Evolutionary conservation across 768 basidiomycete species (phyloP).

Genomic region (Amanita fuliginea): DNA sequence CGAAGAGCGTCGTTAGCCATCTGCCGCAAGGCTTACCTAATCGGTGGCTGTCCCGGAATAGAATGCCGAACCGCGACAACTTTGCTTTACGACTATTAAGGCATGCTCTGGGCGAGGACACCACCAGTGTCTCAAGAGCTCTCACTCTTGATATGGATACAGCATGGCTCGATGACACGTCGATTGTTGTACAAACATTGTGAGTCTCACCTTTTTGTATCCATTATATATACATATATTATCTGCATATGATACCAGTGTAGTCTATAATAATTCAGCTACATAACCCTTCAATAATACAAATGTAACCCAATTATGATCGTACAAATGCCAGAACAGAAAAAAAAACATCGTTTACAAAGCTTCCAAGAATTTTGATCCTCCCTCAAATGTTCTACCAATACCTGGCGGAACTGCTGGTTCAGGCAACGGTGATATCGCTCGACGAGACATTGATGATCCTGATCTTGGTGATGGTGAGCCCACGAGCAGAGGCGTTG

Average conservation of each 20-base stretch:
- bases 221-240: neutral
- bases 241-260: neutral
- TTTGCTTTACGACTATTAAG: constrained; percentile 50
- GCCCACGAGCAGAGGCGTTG: constrained; percentile 10
- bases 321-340: neutral
- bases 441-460: neutral
- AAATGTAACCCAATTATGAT: neutral
- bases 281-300: neutral
- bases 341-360: constrained; percentile 12
- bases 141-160: constrained; percentile 55
- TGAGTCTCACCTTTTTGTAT: constrained; percentile 16
- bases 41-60: constrained; percentile 6
- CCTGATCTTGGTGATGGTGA: constrained; percentile 13
- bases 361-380: constrained; percentile 38
- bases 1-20: constrained; percentile 26
- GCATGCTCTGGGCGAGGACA: constrained; percentile 43
- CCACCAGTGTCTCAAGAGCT: constrained; percentile 40
- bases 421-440: constrained; percentile 8
- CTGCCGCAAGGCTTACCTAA: constrained; percentile 11
- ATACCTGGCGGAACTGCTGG: constrained; percentile 10
- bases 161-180: constrained; percentile 61
- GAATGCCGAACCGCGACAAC: constrained; percentile 18
- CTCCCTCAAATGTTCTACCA: constrained; percentile 29
- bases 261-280: neutral
- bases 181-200: constrained; percentile 51